Evolutionary conservation across 2,329 filamentous ascomycete genomes (phyloP), one percentile per base, ranked within the genome.

Genomic region (Nigrospora oryzae): DNA sequence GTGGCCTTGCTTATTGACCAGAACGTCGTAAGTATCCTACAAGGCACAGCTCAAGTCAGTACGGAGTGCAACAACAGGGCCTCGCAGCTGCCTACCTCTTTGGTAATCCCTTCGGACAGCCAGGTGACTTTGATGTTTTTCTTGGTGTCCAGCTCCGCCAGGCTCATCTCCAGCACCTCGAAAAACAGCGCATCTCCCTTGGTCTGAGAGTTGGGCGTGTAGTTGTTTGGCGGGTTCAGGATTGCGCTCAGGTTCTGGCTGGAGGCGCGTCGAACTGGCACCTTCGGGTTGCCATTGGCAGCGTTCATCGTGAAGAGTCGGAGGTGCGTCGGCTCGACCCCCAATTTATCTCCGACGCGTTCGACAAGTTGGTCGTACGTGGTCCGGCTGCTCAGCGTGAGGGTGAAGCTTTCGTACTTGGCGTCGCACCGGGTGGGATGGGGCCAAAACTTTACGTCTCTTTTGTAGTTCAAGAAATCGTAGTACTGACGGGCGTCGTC

Each of bases 131-230:
- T 91, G 51, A 97, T 70, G 46, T 72, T 80, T 70, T 94, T 96
- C 71, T 95, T 93, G 46, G 87, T 93, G 59, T 98, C 93, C 37
- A 95, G 74, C 63, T 98, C 94, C 19, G 87, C 86, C 39, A 98
- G 68, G 56, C 89, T 95, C 72, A 96, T 95, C 51, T 98, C 93
- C 36, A 98, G 70, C 28, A 97, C 80, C 63, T 98, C 93, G 59
- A 90, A 98, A 63, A 84, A 97, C 43, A 98, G 72, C 1, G 84
- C 80, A 63, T 97, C 91, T 16, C 76, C 68, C 44, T 83, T 77
- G 58, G 89, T 86, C 31, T 75, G 81, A 46, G 77, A 77, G 53
- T 82, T 86, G 42, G 84, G 75, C 53, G 89, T 85, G 11, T 76
- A 76, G 52, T 81, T 81, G 43, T 86, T 87, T 43, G 83, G 79